These are phyloP conservation scores for Thielaviopsis ethacetica DNA, from an alignment of 2,329 filamentous ascomycete genomes.

Conservation along the genomic window DNA sequence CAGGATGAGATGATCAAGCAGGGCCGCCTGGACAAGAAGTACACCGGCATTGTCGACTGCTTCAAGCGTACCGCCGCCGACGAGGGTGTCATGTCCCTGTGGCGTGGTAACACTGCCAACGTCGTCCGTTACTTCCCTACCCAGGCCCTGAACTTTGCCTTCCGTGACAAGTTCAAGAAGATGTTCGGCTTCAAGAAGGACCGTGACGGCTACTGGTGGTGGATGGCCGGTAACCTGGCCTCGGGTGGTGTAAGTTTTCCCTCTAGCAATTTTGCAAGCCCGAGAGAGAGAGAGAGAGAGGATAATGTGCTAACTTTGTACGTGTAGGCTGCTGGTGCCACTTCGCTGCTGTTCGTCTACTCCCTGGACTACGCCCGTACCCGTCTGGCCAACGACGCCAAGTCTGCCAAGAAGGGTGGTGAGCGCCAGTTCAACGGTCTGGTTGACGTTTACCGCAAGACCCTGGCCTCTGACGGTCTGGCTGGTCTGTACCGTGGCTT, in stretches of 20 bases:
- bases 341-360: conserved; percentile 99
- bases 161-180: conserved; percentile 99
- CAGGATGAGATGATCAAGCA: conserved; percentile 99
- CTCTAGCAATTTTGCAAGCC: no score
- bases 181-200: conserved; percentile 99
- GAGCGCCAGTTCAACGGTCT: conserved; percentile 99
- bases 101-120: conserved; percentile 99
- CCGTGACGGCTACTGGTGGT: conserved; percentile 91
- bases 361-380: conserved; percentile 99
- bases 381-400: conserved; percentile 99
- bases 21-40: conserved; percentile 96
- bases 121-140: conserved; percentile 99
- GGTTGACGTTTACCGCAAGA: conserved; percentile 99
- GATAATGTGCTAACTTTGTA: background rate
- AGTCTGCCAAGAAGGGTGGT: conserved; percentile 93
- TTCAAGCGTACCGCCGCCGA: conserved; percentile 80
- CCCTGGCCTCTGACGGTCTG: conserved; percentile 94
- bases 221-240: conserved; percentile 99
- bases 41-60: conserved; percentile 85
- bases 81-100: conserved; percentile 90
- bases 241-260: conserved; percentile 82
- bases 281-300: no score
- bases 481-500: conserved; percentile 99
- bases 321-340: conserved; percentile 89
- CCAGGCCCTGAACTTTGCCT: conserved; percentile 99